Evolutionary conservation across 345 rosid species (phyloP), one percentile per base, ranked within the genome.

Genomic region (Citrus trifoliata): DNA sequence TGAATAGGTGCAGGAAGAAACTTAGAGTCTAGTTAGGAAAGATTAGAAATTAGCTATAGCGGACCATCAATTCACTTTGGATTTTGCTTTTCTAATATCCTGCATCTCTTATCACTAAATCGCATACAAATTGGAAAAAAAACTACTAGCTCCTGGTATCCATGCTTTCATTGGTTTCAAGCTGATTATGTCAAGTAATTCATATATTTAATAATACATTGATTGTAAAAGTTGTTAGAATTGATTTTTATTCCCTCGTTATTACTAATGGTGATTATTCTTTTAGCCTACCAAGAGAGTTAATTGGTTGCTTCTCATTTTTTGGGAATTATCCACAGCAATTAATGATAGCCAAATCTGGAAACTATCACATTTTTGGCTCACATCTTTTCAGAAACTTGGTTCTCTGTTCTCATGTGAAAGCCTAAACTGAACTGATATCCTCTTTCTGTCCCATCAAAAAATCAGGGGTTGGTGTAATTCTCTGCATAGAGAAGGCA

Each of bases 401-500:
- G 64, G 9, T 79, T 63, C 19, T 32, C 21, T 9, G 14, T 79
- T 63, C 19, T 32, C 21, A 21, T 30, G 18, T 67, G 66, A 72
- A 73, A 67, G 55, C 51, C 38, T 67, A 40, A 75, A 66, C 80
- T 79, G 37, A 75, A 66, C 80, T 79, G 48, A 58, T 32, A 35
- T 75, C 24, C 33, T 30, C 33, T 30, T 53, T 62, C 69, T 30
- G 4, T 61, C 64, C 55, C 70, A 48, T 78, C 25, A 65, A 42
- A 80, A 67, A 81, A 18, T 53, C 87, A 95, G 98, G 98, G 75
- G 82, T 60, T 80, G 98, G 98, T 81, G 88, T 92, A 63, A 86
- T 88, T 77, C 94, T 90, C 64, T 95, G 97, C 90, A 87, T 95
- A 59, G 98, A 95, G 76, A 95, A 89, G 83, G 98, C 98, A 48